phyloP scores from a whole-genome alignment of 306 rosid genomes.

The Cicer chorassanicum region DNA sequence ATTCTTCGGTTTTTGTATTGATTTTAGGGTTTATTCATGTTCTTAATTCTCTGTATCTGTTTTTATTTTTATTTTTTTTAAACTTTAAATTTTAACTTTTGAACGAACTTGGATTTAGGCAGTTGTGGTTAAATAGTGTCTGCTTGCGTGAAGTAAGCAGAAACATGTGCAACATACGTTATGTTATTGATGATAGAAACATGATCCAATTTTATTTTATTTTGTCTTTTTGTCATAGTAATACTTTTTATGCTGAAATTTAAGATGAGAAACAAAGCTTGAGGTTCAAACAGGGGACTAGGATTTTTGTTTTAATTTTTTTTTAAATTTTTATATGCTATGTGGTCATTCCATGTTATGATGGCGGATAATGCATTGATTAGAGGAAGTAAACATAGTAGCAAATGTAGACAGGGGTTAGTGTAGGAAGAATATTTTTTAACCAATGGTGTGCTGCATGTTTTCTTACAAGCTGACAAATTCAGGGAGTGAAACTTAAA shows the following conservation, averaged over 20 bases:
- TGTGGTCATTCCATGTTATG: constrained; percentile 4
- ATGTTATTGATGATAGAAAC: constrained; percentile 37
- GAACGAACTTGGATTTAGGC: constrained; percentile 34
- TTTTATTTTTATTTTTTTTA: background rate
- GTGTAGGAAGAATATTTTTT: constrained; percentile 9
- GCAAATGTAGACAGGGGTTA: constrained; percentile 15
- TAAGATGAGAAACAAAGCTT: constrained; percentile 8
- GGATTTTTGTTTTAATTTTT: background rate
- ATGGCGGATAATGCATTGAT: constrained; percentile 25
- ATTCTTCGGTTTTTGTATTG: constrained; percentile 37
- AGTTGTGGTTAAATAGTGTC: constrained; percentile 21
- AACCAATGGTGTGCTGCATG: constrained; percentile 28
- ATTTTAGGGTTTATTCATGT: constrained; percentile 48
- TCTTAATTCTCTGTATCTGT: constrained; percentile 16
- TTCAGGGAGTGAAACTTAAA: constrained; percentile 13
- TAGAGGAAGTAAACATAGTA: constrained; percentile 35
- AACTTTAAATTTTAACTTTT: background rate
- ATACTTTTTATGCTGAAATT: constrained; percentile 3
- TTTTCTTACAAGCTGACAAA: constrained; percentile 13
- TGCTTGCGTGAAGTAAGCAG: constrained; percentile 33
- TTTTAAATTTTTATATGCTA: background rate
- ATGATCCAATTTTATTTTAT: background rate
- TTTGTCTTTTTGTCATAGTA: constrained; percentile 19
- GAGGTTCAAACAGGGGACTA: constrained; percentile 14
- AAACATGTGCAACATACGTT: constrained; percentile 11